A percentile compares a stretch with the other conserved stretches of the same genome.
Evolutionary conservation across 768 basidiomycete species (phyloP).

Genomic region (Podaxis sp.): DNA sequence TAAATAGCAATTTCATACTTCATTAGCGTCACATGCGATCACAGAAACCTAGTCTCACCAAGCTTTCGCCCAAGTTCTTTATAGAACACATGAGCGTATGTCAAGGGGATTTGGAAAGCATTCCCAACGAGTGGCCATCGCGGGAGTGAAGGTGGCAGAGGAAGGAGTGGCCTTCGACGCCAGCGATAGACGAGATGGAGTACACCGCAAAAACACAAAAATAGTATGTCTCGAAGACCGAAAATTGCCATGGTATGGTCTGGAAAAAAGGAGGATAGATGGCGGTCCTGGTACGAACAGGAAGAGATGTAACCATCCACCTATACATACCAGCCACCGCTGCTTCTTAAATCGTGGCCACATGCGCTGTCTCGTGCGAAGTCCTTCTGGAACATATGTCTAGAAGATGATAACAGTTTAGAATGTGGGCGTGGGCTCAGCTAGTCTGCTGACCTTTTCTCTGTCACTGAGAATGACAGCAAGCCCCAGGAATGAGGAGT

Average conservation of each 20-base stretch:
- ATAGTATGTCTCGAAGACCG: neutral
- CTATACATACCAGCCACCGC: no score
- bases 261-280: no score
- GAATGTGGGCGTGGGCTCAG: no score
- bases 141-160: constrained; percentile 11
- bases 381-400: no score
- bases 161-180: neutral
- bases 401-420: no score
- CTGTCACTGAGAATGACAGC: no score
- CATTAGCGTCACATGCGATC: neutral
- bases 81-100: constrained; percentile 8
- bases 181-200: constrained; percentile 4
- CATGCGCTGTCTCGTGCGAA: no score
- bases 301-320: no score
- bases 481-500: no score
- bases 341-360: no score
- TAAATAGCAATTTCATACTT: neutral
- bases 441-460: no score
- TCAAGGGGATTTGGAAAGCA: constrained; percentile 16
- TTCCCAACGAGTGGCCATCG: constrained; percentile 18
- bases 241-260: neutral
- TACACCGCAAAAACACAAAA: neutral
- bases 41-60: constrained; percentile 1
- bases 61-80: constrained; percentile 15
- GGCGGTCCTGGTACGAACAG: no score